Evolutionary conservation across 768 basidiomycete species (phyloP), one percentile per base, ranked within the genome.

Genomic region (Auricularia sp.): DNA sequence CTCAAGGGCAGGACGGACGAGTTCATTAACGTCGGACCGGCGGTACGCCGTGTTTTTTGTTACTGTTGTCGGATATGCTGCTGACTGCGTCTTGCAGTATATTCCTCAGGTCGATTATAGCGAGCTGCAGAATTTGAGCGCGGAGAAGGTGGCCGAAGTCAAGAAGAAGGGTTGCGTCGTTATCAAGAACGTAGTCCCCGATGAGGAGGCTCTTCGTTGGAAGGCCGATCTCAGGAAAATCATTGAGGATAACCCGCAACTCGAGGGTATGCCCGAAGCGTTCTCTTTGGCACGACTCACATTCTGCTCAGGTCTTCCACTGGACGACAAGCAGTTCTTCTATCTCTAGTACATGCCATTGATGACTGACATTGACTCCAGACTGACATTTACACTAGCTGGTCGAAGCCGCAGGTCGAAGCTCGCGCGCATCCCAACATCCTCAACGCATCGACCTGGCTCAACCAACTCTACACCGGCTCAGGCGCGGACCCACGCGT

Each of bases 341-440:
- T 76, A 84, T 69, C 81, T 90, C 61, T 89, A 88, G 87, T 87
- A 68, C 62, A 83, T 77, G 33, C 42, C 63, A 36, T 70, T 43
- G 51, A 36, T 6, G 35, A 54, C 7, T 67, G 64, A 23, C 56
- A 7, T 29, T 61, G 51, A 29, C 66, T 66, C 10, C 53, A 66
- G 18, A 64, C 64, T 14, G 65, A 68, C 34, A 62, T 64, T 18
- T 65, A 34, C 65, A 33, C 39, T 8, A 81, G 80, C 71, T 82
- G 80, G 80, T 77, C 80, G 11, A 74, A 71, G 42, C 71, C 84
- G 8, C 87, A 88, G 71, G 83, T 89, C n/a, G 78, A 82, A 70
- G 88, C 87, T 10, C 82, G 87, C 29, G 79, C 85, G 8, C 85
- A 88, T 67, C 84, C 86, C 3, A 86, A 87, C 66, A 76, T 88